Evolutionary conservation across 2,329 filamentous ascomycete species (phyloP), one percentile per base, ranked within the genome.

Genomic region (Exophiala spinifera): DNA sequence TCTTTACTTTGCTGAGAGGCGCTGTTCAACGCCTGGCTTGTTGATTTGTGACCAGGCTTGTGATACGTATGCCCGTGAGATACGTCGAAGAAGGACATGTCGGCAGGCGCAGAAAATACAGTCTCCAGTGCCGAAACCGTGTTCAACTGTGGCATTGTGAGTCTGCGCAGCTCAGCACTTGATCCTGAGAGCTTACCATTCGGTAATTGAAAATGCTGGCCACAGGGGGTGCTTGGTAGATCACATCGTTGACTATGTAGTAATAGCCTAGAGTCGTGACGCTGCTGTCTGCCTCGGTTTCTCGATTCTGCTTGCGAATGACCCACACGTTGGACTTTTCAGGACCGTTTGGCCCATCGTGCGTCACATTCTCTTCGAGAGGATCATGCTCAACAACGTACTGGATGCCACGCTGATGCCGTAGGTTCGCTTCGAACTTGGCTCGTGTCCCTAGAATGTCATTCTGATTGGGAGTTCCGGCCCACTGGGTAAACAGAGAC

Each of bases 211-310:
- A 68, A 5, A 86, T 74, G 61, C 82, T 82, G 36, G 77, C 75
- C 47, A 85, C 72, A 8, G 79, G 81, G 1, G 83, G 82, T 11
- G 83, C 82, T 75, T 84, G 82, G 63, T 81, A 82, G 39, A 86
- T 76, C 46, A 75, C 76, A 49, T 82, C 79, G 1, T 79, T 81
- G n/a, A 84, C 75, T 8, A 83, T 74, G 64, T 81, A 86, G 67
- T 81, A 86, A 2, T 80, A 82, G 11, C 75, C 79, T 44, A 84
- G 68, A 4, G 81, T 72, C 23, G 74, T 75, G 23, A 81, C 71
- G 52, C 81, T 76, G 65, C 79, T 76, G 17, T 63, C 60, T 1
- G 70, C 70, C 14, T 61, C 64, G 25, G 68, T 68, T 54, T 71
- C 70, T 45, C 79, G 70, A 50, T 71, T 72, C 65, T 85, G 82